A percentile compares a stretch with the other conserved stretches of the same genome.
Evolutionary conservation across 2,329 filamentous ascomycete species (phyloP).

Genomic region (Pseudogymnoascus verrucosus): DNA sequence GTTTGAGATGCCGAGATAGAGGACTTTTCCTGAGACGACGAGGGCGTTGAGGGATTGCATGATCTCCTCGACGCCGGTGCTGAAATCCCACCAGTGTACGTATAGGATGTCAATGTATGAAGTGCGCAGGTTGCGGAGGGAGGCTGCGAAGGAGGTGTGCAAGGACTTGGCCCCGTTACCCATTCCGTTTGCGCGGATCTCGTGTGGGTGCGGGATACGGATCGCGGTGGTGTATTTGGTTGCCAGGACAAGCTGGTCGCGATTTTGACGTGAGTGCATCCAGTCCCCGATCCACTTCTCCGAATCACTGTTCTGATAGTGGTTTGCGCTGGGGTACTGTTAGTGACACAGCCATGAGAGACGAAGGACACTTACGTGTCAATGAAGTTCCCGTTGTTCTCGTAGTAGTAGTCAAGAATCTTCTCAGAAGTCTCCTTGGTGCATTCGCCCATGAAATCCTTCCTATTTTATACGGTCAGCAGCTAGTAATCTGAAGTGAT

Average conservation of each 20-base stretch:
- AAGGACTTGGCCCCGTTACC: constrained; percentile 58
- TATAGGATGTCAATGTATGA: constrained; percentile 59
- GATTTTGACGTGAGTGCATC: constrained; percentile 55
- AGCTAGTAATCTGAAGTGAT: neutral
- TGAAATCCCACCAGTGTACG: constrained; percentile 39
- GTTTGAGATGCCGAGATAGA: constrained; percentile 61
- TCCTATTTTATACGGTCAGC: constrained; percentile 15
- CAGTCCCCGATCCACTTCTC: constrained; percentile 64
- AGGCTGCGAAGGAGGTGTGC: constrained; percentile 45
- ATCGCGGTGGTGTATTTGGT: constrained; percentile 62
- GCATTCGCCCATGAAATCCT: constrained; percentile 41
- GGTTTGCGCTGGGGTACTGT: constrained; percentile 41
- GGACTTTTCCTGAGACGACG: constrained; percentile 52
- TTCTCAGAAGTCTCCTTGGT: constrained; percentile 46
- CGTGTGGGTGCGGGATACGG: constrained; percentile 32
- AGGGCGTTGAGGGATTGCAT: constrained; percentile 61
- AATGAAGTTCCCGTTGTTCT: constrained; percentile 59
- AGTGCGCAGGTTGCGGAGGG: constrained; percentile 54
- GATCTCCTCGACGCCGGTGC: constrained; percentile 55
- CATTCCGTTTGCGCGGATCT: constrained; percentile 43
- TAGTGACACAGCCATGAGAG: constrained; percentile 29
- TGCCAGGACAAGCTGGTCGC: constrained; percentile 62
- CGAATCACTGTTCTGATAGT: constrained; percentile 50
- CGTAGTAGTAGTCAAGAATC: constrained; percentile 49
- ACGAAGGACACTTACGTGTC: constrained; percentile 38